Evolutionary conservation across 129 eudicot species (phyloP), one percentile per base, ranked within the genome.

Genomic region (Escallonia herrerae): DNA sequence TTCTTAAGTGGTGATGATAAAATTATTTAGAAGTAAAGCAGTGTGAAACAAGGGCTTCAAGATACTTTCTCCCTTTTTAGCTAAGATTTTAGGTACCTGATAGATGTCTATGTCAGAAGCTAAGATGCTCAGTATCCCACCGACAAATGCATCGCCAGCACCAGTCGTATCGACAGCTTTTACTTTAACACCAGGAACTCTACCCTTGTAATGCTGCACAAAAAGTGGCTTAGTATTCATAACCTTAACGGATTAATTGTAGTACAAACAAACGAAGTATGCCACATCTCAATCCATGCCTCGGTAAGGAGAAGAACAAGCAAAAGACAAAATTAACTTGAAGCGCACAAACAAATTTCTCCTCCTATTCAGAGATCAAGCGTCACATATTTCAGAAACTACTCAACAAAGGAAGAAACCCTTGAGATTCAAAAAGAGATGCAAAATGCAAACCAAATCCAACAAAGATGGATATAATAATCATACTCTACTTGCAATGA

Each of bases 61-160:
- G n/a, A 3, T 64, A 22, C 2, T 64, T 37, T 1, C 33, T 22
- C 33, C 33, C 33, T 53, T 55, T 5, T 67, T 13, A 12, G 33
- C 33, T 41, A 41, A n/a, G 33, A 53, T 4, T 12, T 53, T 6
- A 7, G 14, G 39, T 81, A 90, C 97, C 95, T 85, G 69, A 47
- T 64, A 76, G 70, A 87, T 69, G 75, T 73, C 76, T 47, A 76
- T 45, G 65, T 91, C 86, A 8, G 81, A 74, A 66, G 96, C 96
- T 65, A 91, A 79, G 40, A 65, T 48, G 77, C 77, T 73, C 63
- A 87, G 80, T 48, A 87, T 63, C 5, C 90, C 97, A 48, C 94
- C 80, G 42, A 77, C 79, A 72, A 89, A 85, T 47, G 96, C 90
- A 69, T 89, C 94, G n/a, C 96, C 96, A 14, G 94, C 96, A 69